Evolutionary conservation across 2,329 filamentous ascomycete genomes (phyloP).

Genomic region (Colletotrichum sp.): DNA sequence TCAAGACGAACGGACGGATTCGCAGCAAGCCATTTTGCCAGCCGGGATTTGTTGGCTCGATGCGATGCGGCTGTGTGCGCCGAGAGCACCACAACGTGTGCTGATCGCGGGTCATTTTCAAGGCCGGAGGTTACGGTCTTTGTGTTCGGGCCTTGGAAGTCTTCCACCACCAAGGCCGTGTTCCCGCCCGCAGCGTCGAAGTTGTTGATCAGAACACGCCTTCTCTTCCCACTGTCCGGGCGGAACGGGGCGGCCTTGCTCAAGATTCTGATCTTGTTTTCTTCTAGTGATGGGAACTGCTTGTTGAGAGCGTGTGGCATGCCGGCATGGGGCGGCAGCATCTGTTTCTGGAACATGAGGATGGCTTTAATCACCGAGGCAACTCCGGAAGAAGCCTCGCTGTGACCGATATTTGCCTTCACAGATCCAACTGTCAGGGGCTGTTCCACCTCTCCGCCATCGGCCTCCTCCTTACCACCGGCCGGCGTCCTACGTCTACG

Average conservation of each 20-base stretch:
- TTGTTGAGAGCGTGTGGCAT: background rate
- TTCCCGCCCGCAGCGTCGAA: conserved; percentile 36
- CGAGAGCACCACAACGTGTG: background rate
- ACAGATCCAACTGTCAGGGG: conserved; percentile 12
- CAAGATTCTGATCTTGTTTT: background rate
- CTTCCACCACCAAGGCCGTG: conserved; percentile 26
- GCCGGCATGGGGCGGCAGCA: conserved; percentile 30
- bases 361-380: conserved; percentile 34
- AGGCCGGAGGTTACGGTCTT: background rate
- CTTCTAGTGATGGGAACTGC: background rate
- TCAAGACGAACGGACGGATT: background rate
- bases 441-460: background rate
- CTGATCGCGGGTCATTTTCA: background rate
- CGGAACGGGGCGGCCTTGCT: background rate
- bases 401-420: conserved; percentile 24
- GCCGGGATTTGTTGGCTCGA: background rate
- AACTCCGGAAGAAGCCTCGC: conserved; percentile 30
- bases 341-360: conserved; percentile 32
- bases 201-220: conserved; percentile 37
- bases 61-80: background rate
- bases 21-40: background rate
- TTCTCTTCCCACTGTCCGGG: background rate
- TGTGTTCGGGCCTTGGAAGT: background rate
- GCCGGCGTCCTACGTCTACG: background rate
- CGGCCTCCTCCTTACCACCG: background rate